Evolutionary conservation across 371 early-diverging fungal species (phyloP).

Genomic region (Nematocida major): DNA sequence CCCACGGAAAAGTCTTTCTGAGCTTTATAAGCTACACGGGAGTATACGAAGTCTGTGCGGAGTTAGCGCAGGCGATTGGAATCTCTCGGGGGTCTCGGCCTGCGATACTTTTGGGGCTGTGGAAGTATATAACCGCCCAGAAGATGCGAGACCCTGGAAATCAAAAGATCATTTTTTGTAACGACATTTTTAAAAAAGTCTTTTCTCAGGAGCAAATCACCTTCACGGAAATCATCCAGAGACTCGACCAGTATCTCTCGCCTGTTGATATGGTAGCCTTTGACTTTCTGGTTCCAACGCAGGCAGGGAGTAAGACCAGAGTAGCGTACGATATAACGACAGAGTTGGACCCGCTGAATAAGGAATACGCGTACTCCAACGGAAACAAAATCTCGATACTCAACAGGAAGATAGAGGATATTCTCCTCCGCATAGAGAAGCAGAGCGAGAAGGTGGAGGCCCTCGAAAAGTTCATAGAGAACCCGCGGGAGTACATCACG

Average conservation of each 20-base stretch:
- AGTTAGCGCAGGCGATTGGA: constrained; percentile 33
- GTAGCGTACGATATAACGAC: constrained; percentile 57
- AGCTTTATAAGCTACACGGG: constrained; percentile 42
- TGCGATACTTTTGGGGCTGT: constrained; percentile 36
- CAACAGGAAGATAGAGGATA: constrained; percentile 61
- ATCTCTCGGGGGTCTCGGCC: constrained; percentile 19
- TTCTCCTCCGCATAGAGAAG: constrained; percentile 50
- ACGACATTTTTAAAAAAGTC: constrained; percentile 19
- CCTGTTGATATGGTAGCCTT: constrained; percentile 53
- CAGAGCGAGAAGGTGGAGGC: constrained; percentile 43
- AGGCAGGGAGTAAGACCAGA: background rate
- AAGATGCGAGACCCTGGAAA: constrained; percentile 24
- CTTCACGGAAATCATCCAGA: constrained; percentile 35
- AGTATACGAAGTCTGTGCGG: background rate
- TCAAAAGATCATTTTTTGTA: constrained; percentile 25
- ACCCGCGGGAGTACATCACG: constrained; percentile 62
- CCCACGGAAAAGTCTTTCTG: constrained; percentile 16
- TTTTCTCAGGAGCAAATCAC: constrained; percentile 15
- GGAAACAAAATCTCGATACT: constrained; percentile 52
- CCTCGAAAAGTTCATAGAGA: constrained; percentile 52
- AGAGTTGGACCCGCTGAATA: constrained; percentile 59
- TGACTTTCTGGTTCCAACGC: constrained; percentile 48
- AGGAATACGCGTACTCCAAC: constrained; percentile 56
- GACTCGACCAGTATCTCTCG: constrained; percentile 18
- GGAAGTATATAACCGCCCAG: constrained; percentile 53